Evolutionary conservation across 2,329 filamentous ascomycete genomes (phyloP).

Genomic region (Sporothrix inflata): DNA sequence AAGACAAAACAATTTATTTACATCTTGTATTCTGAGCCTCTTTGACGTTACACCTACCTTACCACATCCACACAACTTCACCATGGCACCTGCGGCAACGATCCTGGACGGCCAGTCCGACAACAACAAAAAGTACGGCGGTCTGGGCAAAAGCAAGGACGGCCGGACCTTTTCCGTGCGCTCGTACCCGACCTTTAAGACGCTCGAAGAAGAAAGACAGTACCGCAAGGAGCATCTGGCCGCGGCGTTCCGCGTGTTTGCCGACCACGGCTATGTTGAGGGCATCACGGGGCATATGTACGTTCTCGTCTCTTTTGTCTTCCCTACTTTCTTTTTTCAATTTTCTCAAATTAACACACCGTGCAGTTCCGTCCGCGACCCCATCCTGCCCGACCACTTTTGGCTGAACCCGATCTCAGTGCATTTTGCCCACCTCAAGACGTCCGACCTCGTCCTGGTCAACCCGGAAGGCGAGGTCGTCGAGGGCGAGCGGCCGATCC

Average conservation of each 20-base stretch:
- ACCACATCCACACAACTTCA: background rate
- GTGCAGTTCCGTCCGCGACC: slow-evolving; percentile 43
- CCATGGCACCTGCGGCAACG: slow-evolving; percentile 7
- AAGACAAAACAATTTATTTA: background rate
- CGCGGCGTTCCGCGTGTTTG: slow-evolving; percentile 62
- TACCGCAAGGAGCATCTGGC: slow-evolving; percentile 62
- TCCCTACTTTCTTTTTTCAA: no score
- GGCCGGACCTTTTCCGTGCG: slow-evolving; percentile 38
- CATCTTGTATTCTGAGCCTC: background rate
- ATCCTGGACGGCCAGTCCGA: slow-evolving; percentile 21
- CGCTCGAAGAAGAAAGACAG: slow-evolving; percentile 55
- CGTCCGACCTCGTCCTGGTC: slow-evolving; percentile 71
- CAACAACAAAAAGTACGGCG: slow-evolving; percentile 20
- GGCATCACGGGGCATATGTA: slow-evolving; percentile 64
- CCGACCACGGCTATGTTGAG: slow-evolving; percentile 61
- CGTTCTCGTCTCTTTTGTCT: no score
- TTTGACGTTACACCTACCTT: background rate
- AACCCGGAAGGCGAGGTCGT: slow-evolving; percentile 62
- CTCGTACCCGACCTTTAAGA: slow-evolving; percentile 57
- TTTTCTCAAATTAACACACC: no score
- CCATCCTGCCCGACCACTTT: slow-evolving; percentile 34
- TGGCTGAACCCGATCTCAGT: slow-evolving; percentile 60
- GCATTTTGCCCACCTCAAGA: slow-evolving; percentile 68
- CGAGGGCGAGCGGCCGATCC: slow-evolving; percentile 65
- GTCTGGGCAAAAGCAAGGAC: slow-evolving; percentile 13